Conservation (phyloP, 1,284 basidiomycete genomes). For the Ustilago shanxiensis region DNA sequence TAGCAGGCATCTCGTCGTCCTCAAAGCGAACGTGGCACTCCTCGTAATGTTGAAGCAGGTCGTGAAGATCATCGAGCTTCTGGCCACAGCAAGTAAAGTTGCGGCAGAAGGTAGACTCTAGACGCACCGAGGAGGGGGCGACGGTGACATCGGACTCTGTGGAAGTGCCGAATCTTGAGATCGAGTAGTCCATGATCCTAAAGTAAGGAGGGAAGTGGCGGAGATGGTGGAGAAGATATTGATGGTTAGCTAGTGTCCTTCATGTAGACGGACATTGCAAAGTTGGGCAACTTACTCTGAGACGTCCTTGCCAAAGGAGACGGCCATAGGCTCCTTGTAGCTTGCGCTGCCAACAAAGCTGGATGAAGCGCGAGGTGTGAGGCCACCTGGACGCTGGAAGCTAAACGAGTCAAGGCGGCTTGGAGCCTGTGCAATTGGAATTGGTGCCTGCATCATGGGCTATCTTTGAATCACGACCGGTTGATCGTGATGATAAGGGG, state of each 20-base stretch:
- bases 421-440: conserved; percentile 47
- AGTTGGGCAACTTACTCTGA: conserved; percentile 60
- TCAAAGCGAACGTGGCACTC: conserved; percentile 69
- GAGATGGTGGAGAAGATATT: background rate
- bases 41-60: conserved; percentile 69
- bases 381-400: conserved; percentile 49
- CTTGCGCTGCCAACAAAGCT: conserved; percentile 58
- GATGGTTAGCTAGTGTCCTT: background rate
- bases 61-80: conserved; percentile 67
- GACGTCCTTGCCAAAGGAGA: conserved; percentile 66
- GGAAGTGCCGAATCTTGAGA: conserved; percentile 64
- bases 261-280: background rate
- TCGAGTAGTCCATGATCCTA: conserved; percentile 68
- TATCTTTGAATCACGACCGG: conserved; percentile 10
- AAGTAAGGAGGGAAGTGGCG: background rate
- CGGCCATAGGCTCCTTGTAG: conserved; percentile 66
- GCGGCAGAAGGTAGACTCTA: conserved; percentile 69
- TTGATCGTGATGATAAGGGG: conserved; percentile 5
- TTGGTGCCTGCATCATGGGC: conserved; percentile 54
- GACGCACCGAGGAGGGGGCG: conserved; percentile 61
- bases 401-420: conserved; percentile 44
- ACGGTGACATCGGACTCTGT: conserved; percentile 65
- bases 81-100: conserved; percentile 69
- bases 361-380: conserved; percentile 48
- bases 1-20: conserved; percentile 65